phyloP scores from a whole-genome alignment of 2,329 filamentous ascomycete genomes.

The Clarireedia homoeocarpa region DNA sequence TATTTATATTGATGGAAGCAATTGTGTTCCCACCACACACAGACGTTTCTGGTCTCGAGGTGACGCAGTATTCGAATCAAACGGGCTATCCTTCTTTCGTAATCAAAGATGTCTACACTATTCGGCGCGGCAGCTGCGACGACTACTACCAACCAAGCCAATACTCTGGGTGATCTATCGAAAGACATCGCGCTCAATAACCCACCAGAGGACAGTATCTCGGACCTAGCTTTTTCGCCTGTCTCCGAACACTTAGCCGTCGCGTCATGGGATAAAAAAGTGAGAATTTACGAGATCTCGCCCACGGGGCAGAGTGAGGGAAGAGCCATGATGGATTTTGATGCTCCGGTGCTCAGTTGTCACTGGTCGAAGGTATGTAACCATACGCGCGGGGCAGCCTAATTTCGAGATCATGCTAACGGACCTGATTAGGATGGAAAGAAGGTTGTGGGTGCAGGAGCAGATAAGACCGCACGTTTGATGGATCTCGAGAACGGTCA shows the following conservation, averaged over 20 bases:
- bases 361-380: conserved; percentile 80
- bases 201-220: conserved; percentile 83
- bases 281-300: conserved; percentile 91
- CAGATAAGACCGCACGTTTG: conserved; percentile 84
- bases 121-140: conserved; percentile 47
- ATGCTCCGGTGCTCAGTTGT: conserved; percentile 73
- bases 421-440: conserved; percentile 63
- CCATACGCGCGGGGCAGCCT: not conserved
- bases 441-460: conserved; percentile 79
- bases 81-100: not conserved
- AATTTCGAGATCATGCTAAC: conserved; percentile 1
- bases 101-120: conserved; percentile 50
- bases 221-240: conserved; percentile 76
- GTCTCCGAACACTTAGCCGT: conserved; percentile 77
- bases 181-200: conserved; percentile 74
- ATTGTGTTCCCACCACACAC: conserved; percentile 1
- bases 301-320: conserved; percentile 70
- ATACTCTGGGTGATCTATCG: conserved; percentile 82
- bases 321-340: conserved; percentile 79
- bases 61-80: not conserved
- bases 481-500: conserved; percentile 69
- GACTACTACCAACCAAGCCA: conserved; percentile 40
- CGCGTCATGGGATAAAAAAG: conserved; percentile 95
- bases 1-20: conserved; percentile 6
- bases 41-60: not conserved